Percentiles rank a stretch among this genome's conserved stretches.
Conservation (phyloP, 495 filamentous ascomycete genomes). For the Ascobolus immersus region DNA sequence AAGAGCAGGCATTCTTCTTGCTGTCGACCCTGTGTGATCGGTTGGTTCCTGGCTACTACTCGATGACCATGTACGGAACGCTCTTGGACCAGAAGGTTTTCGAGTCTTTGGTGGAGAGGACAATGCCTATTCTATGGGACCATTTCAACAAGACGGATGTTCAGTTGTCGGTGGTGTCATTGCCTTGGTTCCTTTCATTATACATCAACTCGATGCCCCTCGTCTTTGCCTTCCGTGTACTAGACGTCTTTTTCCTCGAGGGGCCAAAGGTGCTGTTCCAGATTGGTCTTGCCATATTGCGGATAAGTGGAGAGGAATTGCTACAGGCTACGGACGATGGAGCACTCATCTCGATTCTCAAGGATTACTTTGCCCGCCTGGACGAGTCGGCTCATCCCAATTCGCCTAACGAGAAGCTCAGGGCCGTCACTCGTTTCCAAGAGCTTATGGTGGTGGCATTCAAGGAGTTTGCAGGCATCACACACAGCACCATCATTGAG, state of each 20-base stretch:
- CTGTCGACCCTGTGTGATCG: constrained; percentile 80
- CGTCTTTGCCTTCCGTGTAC: constrained; percentile 81
- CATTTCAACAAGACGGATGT: constrained; percentile 87
- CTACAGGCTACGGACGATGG: constrained; percentile 91
- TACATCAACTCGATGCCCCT: constrained; percentile 99
- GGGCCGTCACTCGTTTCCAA: constrained; percentile 84
- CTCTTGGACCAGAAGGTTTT: constrained; percentile 91
- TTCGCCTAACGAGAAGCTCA: constrained; percentile 74
- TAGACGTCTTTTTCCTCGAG: constrained; percentile 96
- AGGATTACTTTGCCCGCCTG: constrained; percentile 74
- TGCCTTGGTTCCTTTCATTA: constrained; percentile 92
- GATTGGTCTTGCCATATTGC: constrained; percentile 75
- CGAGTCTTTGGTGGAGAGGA: constrained; percentile 88
- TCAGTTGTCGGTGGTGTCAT: constrained; percentile 90
- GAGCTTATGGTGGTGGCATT: constrained; percentile 97
- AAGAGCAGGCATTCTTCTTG: constrained; percentile 83
- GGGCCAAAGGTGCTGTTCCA: constrained; percentile 95
- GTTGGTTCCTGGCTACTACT: constrained; percentile 86
- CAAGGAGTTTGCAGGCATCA: constrained; percentile 89
- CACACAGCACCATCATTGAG: constrained; percentile 70
- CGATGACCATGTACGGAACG: constrained; percentile 94
- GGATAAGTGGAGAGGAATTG: constrained; percentile 94
- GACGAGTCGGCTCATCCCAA: constrained; percentile 91
- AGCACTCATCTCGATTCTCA: constrained; percentile 85
- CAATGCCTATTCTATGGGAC: constrained; percentile 96